Conservation (phyloP, 371 early-diverging fungal species). For the Coelomomyces lativittatus region DNA sequence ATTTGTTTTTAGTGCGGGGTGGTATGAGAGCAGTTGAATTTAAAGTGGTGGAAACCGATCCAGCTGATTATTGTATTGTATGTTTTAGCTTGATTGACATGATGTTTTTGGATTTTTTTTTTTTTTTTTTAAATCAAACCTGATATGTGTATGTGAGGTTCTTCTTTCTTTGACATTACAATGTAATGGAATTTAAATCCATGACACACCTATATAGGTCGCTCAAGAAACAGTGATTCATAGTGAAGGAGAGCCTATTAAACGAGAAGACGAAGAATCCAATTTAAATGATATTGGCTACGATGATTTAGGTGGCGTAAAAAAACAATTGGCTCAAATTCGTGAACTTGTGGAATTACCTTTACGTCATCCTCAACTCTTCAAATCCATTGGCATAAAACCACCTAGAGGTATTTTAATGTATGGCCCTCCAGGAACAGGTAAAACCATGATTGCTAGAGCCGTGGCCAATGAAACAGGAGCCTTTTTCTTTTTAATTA, state of each 20-base stretch:
- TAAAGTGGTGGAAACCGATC: slow-evolving; percentile 94
- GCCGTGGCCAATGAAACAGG: slow-evolving; percentile 77
- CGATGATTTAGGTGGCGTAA: slow-evolving; percentile 97
- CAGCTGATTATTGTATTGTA: slow-evolving; percentile 88
- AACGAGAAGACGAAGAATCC: slow-evolving; percentile 93
- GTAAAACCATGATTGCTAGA: slow-evolving; percentile 51
- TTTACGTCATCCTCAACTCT: slow-evolving; percentile 65
- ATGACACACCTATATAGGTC: slow-evolving; percentile 31
- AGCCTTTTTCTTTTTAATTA: slow-evolving; percentile 92
- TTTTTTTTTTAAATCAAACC: not conserved
- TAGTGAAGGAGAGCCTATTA: slow-evolving; percentile 92
- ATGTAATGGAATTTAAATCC: slow-evolving; percentile 1
- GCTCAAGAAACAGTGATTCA: slow-evolving; percentile 95
- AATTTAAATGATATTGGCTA: slow-evolving; percentile 91
- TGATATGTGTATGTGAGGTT: not conserved
- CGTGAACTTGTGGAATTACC: slow-evolving; percentile 98
- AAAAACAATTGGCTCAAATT: slow-evolving; percentile 98
- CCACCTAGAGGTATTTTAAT: slow-evolving; percentile 95
- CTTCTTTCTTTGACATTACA: slow-evolving; percentile 1
- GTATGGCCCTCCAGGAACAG: slow-evolving; percentile 96
- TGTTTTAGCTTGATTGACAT: slow-evolving; percentile 18
- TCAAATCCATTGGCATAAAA: slow-evolving; percentile 96
- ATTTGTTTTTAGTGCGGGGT: slow-evolving; percentile 82
- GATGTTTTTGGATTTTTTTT: not conserved
- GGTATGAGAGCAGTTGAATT: slow-evolving; percentile 97